Evolutionary conservation across 768 basidiomycete species (phyloP), one percentile per base, ranked within the genome.

Genomic region (Leucogyrophana mollusca): DNA sequence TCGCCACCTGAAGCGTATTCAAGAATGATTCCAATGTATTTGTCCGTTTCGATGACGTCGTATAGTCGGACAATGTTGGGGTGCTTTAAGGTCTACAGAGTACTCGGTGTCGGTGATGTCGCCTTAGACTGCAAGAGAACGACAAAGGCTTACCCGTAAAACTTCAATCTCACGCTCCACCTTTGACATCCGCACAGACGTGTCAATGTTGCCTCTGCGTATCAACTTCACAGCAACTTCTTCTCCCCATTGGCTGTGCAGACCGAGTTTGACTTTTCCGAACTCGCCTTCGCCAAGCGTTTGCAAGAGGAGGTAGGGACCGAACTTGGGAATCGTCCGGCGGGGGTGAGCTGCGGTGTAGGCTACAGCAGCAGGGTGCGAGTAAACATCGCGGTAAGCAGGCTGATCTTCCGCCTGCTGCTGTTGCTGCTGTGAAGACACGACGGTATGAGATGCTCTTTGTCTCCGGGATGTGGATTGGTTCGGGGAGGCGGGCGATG

Each of bases 161-260:
- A 99, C 96, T 62, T 96, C 94, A 51, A 99, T 98, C 72, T 99
- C 96, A 49, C 96, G 78, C 67, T 95, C 90, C 37, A 99, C 94
- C 70, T 99, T 98, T 49, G 85, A 88, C 78, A 95, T 88, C 37
- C 94, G 79, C 4, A 90, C 80, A 11, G 79, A 72, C 46, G 79
- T 87, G 57, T 97, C 94, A 46, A 98, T 83, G 61, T 90, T 97
- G 24, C 93, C 93, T 45, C 94, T 73, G 44, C 94, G 79, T 57
- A 98, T 98, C 48, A 99, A 75, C 73, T 99, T 99, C 59, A 97
- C 94, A 10, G 95, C 95, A n/a, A 95, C 94, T 63, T 97, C 95
- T 66, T 96, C 94, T 23, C 92, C 94, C 84, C 89, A 96, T 54
- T 89, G 83, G 55, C 75, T 77, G 58, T 98, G 95, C 43, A 98